Evolutionary conservation across 805 yeast species (phyloP).

Genomic region (Hanseniaspora mollemarum): DNA sequence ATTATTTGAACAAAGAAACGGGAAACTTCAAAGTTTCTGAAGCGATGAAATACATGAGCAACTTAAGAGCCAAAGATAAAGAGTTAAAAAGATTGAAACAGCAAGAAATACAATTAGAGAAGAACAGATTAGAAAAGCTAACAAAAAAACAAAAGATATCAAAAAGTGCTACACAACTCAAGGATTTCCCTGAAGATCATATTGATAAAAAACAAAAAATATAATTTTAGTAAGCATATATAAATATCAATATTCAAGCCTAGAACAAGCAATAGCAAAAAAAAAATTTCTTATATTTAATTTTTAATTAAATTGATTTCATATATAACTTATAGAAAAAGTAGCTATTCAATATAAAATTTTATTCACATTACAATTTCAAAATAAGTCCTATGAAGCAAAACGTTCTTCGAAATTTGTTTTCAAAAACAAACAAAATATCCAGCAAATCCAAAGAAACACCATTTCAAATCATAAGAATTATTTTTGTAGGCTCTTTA

Average conservation of each 20-base stretch:
- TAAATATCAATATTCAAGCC: too few species aligned
- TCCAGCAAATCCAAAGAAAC: too few species aligned
- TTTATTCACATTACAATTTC: too few species aligned
- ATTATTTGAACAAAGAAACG: conserved; percentile 19
- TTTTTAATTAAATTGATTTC: too few species aligned
- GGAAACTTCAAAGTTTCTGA: conserved; percentile 20
- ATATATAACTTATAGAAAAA: too few species aligned
- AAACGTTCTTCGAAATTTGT: too few species aligned
- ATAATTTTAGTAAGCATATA: too few species aligned
- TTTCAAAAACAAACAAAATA: conserved; percentile 14
- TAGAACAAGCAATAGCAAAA: too few species aligned
- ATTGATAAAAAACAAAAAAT: conserved; percentile 9
- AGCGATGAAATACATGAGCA: conserved; percentile 20
- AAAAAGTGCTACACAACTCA: not conserved
- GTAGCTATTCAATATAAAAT: too few species aligned
- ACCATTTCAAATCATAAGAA: not conserved
- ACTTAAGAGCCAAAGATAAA: conserved; percentile 19
- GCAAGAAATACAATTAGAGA: conserved; percentile 8
- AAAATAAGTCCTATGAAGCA: too few species aligned
- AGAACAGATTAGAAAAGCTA: conserved; percentile 7
- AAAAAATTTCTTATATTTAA: too few species aligned
- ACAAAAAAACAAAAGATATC: conserved; percentile 2
- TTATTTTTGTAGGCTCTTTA: conserved; percentile 26
- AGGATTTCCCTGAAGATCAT: not conserved
- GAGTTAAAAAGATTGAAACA: conserved; percentile 1